phyloP scores from a whole-genome alignment of 2,329 filamentous ascomycete genomes.

The Microascus cirrosus region DNA sequence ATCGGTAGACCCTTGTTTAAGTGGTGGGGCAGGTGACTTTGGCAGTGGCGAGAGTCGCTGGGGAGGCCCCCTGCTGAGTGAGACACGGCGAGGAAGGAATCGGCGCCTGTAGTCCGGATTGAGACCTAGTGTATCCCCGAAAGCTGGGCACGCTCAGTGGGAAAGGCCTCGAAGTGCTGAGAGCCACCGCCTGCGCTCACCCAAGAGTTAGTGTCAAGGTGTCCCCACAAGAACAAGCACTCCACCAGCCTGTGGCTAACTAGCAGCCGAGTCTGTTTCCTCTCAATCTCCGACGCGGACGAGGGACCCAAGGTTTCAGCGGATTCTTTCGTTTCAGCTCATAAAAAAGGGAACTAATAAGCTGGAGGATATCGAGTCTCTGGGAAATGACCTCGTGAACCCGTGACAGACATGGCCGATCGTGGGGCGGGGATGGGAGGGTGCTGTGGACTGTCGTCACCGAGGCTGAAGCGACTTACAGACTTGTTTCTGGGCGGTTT shows the following conservation, averaged over 20 bases:
- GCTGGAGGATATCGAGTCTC: background rate
- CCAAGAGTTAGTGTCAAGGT: background rate
- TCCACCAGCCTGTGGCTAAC: background rate
- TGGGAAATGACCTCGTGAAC: background rate
- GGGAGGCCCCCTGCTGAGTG: constrained; percentile 4
- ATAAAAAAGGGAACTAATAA: background rate
- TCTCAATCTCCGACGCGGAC: background rate
- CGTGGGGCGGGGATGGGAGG: background rate
- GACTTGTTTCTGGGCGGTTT: background rate
- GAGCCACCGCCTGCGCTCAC: background rate
- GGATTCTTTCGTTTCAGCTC: background rate
- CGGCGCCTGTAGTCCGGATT: constrained; percentile 1
- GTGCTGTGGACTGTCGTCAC: background rate
- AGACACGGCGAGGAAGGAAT: constrained; percentile 3
- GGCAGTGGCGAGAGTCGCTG: constrained; percentile 3
- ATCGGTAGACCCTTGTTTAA: constrained; percentile 5
- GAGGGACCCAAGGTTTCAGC: background rate
- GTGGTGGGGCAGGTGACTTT: constrained; percentile 6
- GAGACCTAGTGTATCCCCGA: constrained; percentile 4
- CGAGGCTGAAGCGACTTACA: background rate
- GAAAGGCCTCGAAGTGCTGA: background rate
- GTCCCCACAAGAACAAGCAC: background rate
- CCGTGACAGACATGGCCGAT: background rate
- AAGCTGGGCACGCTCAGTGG: background rate
- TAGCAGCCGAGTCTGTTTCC: background rate